phyloP scores from a whole-genome alignment of 176 grass and related monocot genomes.

The Raddia distichophylla region DNA sequence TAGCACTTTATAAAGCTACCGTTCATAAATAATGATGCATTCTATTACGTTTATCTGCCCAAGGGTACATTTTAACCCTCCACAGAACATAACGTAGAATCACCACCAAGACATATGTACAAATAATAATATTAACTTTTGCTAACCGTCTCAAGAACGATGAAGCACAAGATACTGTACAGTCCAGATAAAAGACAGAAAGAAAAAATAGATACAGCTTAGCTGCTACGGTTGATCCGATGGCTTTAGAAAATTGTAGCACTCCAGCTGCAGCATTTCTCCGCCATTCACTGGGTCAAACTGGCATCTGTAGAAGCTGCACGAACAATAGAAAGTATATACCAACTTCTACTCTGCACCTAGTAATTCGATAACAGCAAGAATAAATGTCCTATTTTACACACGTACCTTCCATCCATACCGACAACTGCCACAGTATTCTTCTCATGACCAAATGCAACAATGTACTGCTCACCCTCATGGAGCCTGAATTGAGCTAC shows the following conservation, averaged over 20 bases:
- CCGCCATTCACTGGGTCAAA: constrained; percentile 74
- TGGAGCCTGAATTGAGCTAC: constrained; percentile 94
- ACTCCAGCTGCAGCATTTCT: constrained; percentile 91
- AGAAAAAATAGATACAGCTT: neutral
- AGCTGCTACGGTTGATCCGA: constrained; percentile 43
- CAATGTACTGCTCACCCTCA: constrained; percentile 90
- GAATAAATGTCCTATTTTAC: neutral
- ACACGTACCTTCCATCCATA: constrained; percentile 86
- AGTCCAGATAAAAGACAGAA: constrained; percentile 22
- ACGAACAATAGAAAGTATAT: neutral
- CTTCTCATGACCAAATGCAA: constrained; percentile 96
- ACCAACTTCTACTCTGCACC: neutral
- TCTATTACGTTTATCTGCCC: constrained; percentile 41
- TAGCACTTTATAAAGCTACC: neutral
- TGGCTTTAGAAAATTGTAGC: constrained; percentile 88
- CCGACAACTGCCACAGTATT: constrained; percentile 91
- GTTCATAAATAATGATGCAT: constrained; percentile 30
- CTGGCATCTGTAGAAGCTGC: constrained; percentile 95
- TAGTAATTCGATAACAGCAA: neutral
- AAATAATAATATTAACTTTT: constrained; percentile 50
- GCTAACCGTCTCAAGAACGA: neutral
- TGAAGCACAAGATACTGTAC: constrained; percentile 45
- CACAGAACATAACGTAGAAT: constrained; percentile 19
- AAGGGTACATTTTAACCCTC: constrained; percentile 23
- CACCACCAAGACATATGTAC: constrained; percentile 54